phyloP scores from a whole-genome alignment of 179 eudicot genomes.

The Carnegiea gigantea region DNA sequence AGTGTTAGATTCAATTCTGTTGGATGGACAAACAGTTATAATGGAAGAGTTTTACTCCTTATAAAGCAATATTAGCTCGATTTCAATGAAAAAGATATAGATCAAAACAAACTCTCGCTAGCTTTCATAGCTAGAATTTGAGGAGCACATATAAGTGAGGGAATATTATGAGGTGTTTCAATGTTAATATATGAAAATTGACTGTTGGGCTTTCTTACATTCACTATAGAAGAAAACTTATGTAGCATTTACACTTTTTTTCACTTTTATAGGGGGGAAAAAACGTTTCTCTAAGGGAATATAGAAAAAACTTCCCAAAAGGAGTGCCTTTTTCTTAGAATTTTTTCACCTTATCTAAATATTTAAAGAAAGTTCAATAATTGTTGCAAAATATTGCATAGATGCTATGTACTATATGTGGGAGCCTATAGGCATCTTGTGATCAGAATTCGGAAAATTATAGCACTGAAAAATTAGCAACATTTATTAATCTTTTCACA shows the following conservation, averaged over 20 bases:
- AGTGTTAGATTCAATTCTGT: too few species aligned
- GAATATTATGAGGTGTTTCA: background rate
- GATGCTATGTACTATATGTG: background rate
- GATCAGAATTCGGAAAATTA: background rate
- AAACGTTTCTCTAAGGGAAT: background rate
- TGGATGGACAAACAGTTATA: too few species aligned
- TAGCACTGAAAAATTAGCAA: background rate
- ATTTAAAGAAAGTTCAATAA: background rate
- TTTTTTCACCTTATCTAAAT: background rate
- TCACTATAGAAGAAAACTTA: background rate
- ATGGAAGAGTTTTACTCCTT: too few species aligned
- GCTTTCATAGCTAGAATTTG: background rate
- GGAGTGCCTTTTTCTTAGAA: background rate
- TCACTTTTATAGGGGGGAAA: background rate
- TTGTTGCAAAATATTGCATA: background rate
- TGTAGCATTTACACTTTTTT: background rate
- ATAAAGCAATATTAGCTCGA: too few species aligned
- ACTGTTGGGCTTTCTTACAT: background rate
- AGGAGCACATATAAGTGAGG: background rate
- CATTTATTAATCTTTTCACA: background rate
- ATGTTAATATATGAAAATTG: background rate
- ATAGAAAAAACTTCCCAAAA: background rate
- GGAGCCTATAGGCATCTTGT: background rate
- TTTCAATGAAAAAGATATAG: too few species aligned
- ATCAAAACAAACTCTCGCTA: too few species aligned